Evolutionary conservation across 2,329 filamentous ascomycete species (phyloP).

Genomic region (Penicillium palitans): DNA sequence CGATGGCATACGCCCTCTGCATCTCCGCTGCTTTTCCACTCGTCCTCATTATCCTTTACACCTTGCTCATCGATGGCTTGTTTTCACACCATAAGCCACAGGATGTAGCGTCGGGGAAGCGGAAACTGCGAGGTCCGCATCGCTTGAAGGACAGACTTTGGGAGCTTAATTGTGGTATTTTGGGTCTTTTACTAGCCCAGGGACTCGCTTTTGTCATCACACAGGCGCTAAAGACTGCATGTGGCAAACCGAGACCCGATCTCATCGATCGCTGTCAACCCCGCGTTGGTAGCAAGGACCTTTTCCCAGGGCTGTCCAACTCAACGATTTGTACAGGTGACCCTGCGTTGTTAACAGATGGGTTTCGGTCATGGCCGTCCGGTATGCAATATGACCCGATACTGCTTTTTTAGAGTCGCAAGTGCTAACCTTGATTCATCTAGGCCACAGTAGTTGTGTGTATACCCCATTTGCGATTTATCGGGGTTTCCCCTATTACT

Average conservation of each 20-base stretch:
- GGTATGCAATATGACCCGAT: conserved; percentile 33
- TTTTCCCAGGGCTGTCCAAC: conserved; percentile 44
- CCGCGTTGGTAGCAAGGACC: conserved; percentile 36
- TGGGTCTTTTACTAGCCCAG: conserved; percentile 57
- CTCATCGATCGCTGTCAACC: conserved; percentile 58
- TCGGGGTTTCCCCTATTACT: conserved; percentile 11
- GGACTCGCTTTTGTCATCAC: conserved; percentile 59
- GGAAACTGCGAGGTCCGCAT: conserved; percentile 49
- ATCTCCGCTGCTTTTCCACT: conserved; percentile 53
- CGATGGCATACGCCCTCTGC: conserved; percentile 51
- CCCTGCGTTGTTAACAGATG: conserved; percentile 56
- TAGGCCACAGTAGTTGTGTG: conserved; percentile 54
- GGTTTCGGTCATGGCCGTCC: conserved; percentile 60
- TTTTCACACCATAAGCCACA: conserved; percentile 54
- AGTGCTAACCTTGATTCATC: conserved; percentile 13
- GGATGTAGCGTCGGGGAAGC: conserved; percentile 36
- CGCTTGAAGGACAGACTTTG: conserved; percentile 58
- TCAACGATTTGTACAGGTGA: conserved; percentile 55
- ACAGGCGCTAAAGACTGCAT: conserved; percentile 58
- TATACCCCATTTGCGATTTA: neutral
- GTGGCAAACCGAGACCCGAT: conserved; percentile 61
- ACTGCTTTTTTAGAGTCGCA: neutral
- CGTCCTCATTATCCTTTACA: conserved; percentile 56
- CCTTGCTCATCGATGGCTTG: conserved; percentile 58
- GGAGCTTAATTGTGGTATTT: conserved; percentile 61